Evolutionary conservation across 345 rosid genomes (phyloP).

Genomic region (Isatis tinctoria): DNA sequence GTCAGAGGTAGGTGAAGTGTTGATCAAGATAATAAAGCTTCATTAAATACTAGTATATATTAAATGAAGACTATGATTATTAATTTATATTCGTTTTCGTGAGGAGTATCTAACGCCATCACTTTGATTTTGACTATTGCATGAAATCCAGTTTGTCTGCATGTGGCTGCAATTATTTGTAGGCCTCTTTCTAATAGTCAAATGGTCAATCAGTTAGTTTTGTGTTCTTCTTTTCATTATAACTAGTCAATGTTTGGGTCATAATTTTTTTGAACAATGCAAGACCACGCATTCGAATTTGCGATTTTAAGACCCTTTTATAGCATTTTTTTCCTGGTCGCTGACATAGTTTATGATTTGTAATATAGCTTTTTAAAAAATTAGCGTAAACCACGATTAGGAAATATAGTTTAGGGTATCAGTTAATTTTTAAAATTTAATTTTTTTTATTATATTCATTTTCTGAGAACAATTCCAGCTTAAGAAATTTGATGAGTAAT

Average conservation of each 20-base stretch:
- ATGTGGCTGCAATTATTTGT: conserved; percentile 13
- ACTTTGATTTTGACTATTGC: conserved; percentile 9
- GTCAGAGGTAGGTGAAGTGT: conserved; percentile 19
- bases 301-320: neutral
- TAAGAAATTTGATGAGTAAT: neutral
- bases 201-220: neutral
- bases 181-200: conserved; percentile 1
- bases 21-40: conserved; percentile 8
- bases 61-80: neutral
- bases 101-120: neutral
- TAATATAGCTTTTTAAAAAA: no score
- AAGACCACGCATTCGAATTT: neutral
- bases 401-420: neutral
- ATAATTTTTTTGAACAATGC: neutral
- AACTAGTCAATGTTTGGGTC: neutral
- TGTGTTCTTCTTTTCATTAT: neutral
- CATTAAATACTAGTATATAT: neutral
- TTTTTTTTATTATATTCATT: neutral
- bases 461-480: neutral
- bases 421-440: neutral
- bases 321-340: neutral
- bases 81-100: conserved; percentile 11
- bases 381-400: no score
- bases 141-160: conserved; percentile 18
- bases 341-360: neutral